Evolutionary conservation across 139 green algal genomes (phyloP).

Genomic region (Chlorella sorokiniana): DNA sequence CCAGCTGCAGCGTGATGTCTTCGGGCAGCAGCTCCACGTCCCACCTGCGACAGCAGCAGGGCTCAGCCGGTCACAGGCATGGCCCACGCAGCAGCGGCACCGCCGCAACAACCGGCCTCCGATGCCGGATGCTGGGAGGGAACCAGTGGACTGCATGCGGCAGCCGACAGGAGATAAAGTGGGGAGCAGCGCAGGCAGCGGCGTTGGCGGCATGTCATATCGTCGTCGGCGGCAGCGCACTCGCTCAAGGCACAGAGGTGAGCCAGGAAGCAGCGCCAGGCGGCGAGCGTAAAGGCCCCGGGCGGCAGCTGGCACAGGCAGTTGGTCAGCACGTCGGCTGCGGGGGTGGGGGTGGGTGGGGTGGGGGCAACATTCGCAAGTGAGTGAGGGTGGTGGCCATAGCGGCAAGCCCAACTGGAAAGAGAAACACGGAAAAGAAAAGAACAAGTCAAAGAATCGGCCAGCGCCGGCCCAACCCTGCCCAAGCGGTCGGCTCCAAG

Average conservation of each 20-base stretch:
- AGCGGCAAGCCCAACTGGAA: not conserved
- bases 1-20: not conserved
- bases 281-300: slow-evolving; percentile 15
- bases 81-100: too few species aligned
- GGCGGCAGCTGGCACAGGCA: slow-evolving; percentile 29
- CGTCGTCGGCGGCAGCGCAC: not conserved
- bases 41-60: not conserved
- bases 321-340: not conserved
- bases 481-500: too few species aligned
- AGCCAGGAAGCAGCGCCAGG: slow-evolving; percentile 45
- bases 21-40: not conserved
- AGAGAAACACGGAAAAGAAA: too few species aligned
- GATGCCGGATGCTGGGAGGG: too few species aligned
- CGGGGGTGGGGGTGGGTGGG: not conserved
- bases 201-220: too few species aligned
- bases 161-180: too few species aligned
- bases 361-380: not conserved
- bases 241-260: slow-evolving; percentile 33
- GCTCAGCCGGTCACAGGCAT: not conserved
- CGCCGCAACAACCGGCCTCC: too few species aligned
- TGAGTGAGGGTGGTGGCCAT: not conserved
- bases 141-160: too few species aligned
- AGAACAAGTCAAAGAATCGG: not conserved
- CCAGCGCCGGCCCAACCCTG: not conserved
- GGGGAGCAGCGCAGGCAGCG: too few species aligned